phyloP scores from a whole-genome alignment of 176 grass and related monocot species.

The Aegilops umbellulata region DNA sequence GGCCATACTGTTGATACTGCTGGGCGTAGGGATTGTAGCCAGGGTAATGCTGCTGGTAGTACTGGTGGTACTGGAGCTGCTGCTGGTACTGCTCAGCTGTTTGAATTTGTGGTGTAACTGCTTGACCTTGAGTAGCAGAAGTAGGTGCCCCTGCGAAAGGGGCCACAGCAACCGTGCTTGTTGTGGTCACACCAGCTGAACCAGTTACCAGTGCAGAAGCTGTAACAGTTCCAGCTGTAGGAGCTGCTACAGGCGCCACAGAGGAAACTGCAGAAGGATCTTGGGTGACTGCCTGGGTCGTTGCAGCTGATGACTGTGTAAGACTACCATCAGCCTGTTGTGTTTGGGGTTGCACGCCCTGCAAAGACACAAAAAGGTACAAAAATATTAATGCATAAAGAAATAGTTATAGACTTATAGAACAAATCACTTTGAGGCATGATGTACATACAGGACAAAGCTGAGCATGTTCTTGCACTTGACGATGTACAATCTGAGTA shows the following conservation, averaged over 20 bases:
- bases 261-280: slow-evolving; percentile 39
- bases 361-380: slow-evolving; percentile 19
- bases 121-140: slow-evolving; percentile 45
- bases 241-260: slow-evolving; percentile 25
- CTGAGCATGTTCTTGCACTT: slow-evolving; percentile 98
- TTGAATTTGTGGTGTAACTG: slow-evolving; percentile 38
- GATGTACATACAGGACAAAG: slow-evolving; percentile 74
- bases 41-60: slow-evolving; percentile 84
- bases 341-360: slow-evolving; percentile 72
- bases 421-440: not conserved
- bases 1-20: slow-evolving; percentile 76
- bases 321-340: slow-evolving; percentile 54
- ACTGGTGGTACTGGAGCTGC: slow-evolving; percentile 66
- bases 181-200: slow-evolving; percentile 25
- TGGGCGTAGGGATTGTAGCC: slow-evolving; percentile 72
- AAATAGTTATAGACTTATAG: not conserved
- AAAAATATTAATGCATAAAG: not conserved
- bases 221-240: slow-evolving; percentile 28
- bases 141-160: slow-evolving; percentile 32
- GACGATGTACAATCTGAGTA: slow-evolving; percentile 86
- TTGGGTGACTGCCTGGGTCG: slow-evolving; percentile 46
- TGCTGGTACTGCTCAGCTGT: slow-evolving; percentile 81
- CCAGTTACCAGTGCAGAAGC: slow-evolving; percentile 23
- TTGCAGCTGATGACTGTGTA: slow-evolving; percentile 25
- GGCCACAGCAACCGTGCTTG: slow-evolving; percentile 5